Base-by-base conservation (phyloP, 1,284 basidiomycete species). In the Trichosporon coremiiforme region DNA sequence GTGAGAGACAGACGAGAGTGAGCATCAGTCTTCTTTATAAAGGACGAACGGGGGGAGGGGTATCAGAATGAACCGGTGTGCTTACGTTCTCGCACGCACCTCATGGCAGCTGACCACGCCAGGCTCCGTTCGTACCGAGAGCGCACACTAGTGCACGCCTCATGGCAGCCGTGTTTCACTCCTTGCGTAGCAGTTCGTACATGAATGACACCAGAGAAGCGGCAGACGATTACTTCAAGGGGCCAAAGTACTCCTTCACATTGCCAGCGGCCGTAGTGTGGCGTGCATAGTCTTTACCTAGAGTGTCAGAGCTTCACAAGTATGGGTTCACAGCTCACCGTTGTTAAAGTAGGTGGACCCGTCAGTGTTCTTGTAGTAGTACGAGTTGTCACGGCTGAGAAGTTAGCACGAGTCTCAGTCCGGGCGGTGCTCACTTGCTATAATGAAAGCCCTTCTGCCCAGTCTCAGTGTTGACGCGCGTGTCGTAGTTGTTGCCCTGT, bases 331-430 rank as follows among this genome's bases (percentile, higher is more conserved):
- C 9, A 31, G 57, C 75, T 60, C 66, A 76, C 79, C 79, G 55
- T 60, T 84, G 77, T 89, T 86, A 75, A 89, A 86, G 75, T 90
- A 89, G 2, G 83, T 89, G 0, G 88, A 89, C 0, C 87, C 87
- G 68, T 89, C 84, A 38, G 88, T 83, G 82, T 89, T 89, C 69
- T 73, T 75, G 79, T 89, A 89, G 74, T 89, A 89, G 81, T 89
- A 89, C 69, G 85, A 86, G 2, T 86, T 87, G 69, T 89, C 73
- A 31, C 10, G 64, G 65, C 75, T 76, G 74, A 15, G 8, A 5
- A 5, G 57, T 62, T 17, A 62, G 57, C 36, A 13, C 10, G 12
- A 38, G 8, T 4, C 2, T 29, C 17, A n/a, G 15, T 6, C 9
- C 33, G 12, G 10, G 1, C 9, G 6, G 10, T 10, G n/a, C 64